Evolutionary conservation across 2,329 filamentous ascomycete species (phyloP).

Genomic region (Trichoderma simmonsii): DNA sequence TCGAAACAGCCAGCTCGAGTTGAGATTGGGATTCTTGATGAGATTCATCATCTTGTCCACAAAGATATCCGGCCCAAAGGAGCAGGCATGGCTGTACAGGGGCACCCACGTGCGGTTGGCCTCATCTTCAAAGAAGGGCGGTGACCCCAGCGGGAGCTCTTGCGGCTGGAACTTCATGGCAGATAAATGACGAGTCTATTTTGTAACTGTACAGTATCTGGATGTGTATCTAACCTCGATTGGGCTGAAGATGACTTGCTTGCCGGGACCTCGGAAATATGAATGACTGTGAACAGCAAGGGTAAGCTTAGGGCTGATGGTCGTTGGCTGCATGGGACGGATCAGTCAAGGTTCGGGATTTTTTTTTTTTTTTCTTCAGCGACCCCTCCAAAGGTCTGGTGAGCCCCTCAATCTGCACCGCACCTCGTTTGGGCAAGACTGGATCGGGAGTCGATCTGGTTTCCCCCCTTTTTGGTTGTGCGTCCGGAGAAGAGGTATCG

Average conservation of each 20-base stretch:
- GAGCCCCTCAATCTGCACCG: not conserved
- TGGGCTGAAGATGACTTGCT: not conserved
- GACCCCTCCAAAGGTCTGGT: not conserved
- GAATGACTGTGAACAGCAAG: not conserved
- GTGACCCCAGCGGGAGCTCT: constrained; percentile 27
- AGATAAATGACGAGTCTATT: not conserved
- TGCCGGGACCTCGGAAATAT: not conserved
- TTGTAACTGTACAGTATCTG: not conserved
- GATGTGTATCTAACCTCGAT: not conserved
- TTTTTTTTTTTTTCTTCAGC: not conserved
- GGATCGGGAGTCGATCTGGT: not conserved
- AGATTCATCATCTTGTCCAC: constrained; percentile 68
- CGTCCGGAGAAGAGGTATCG: not conserved
- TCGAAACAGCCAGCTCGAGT: constrained; percentile 72
- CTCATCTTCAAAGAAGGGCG: constrained; percentile 29
- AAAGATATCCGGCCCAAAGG: constrained; percentile 63
- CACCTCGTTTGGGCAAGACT: not conserved
- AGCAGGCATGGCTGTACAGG: constrained; percentile 54
- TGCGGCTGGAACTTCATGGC: constrained; percentile 31
- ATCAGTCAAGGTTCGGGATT: not conserved
- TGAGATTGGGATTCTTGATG: constrained; percentile 75
- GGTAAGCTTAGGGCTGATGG: not conserved
- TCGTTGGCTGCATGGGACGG: not conserved
- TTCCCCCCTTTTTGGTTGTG: not conserved
- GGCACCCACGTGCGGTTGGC: constrained; percentile 46